Base-by-base conservation (phyloP, 225 moss, liverwort and hornwort genomes). In the Climacium dendroides region DNA sequence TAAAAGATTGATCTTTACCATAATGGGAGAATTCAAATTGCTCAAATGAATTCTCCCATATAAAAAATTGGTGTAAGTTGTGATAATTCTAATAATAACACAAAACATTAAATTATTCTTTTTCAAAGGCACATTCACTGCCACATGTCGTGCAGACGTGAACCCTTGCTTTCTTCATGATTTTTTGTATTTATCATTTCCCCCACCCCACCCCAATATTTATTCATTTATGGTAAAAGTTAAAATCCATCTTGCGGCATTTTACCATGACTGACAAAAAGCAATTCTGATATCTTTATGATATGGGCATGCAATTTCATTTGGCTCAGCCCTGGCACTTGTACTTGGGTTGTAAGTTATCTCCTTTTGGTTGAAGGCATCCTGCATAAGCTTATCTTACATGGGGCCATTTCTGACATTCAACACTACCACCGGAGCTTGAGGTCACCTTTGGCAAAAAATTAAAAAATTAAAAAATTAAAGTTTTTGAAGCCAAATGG, bases 121-220 rank as follows among this genome's bases (percentile, higher is more conserved):
- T 34, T 2, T 13, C 0, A 13, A 23, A 35, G 2, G 3, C 8
- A 1, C 12, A 3, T 3, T 35, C 6, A 23, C 5, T 15, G 3
- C 54, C 14, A 26, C 15, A 0, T 26, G 71, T 71, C 25, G 8
- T 2, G 0, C 2, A 24, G 9, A 2, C 20, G 32, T 50, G 15
- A 15, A 35, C 24, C 54, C 76, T 2, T 54, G 15, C n/a, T 54
- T n/a, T 54, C 15, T 54, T 77, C 54, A 54, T 77, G 54, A 35
- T 77, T 10, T 54, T 53, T 15, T 32, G 0, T 3, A 58, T 39
- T 79, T 41, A 58, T 55, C 28, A 58, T 58, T 32, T 10, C 39
- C 57, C 6, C 28, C 35, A 19, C 4, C 45, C 45, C 45, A 45
- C 45, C 45, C 19, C 3, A 48, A n/a, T 16, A 48, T 47, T 79